Base-by-base conservation (phyloP, 164 flowering plant genomes). In the Akebia trifoliata region DNA sequence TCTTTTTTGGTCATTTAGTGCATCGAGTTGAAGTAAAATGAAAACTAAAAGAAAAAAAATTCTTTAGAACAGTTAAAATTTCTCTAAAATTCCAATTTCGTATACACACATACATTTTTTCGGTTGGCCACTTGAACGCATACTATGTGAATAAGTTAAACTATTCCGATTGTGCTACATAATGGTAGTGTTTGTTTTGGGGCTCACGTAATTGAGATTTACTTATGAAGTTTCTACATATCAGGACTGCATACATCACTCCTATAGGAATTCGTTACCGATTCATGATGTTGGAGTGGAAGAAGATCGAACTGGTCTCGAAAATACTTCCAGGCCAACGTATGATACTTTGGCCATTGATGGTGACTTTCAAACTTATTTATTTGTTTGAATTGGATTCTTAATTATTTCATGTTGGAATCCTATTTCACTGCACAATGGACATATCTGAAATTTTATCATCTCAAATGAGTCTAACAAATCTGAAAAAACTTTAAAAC, bases 211-310 rank as follows among this genome's bases (percentile, higher is more conserved):
- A 4, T 22, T 1, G 18, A 9, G 4, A 15, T 46, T 67, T 32
- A 38, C 45, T 57, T 32, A 46, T 74, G 52, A 44, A 25, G 21
- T 25, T 39, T 39, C 28, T 9, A 45, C 48, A 8, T 50, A 39
- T 39, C 75, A 92, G 98, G 94, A 84, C 14, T 85, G 92, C 67
- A 74, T 89, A 69, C 86, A 84, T 36, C 85, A 89, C 26, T 70
- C 86, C 1, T 85, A 80, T 58, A 65, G 81, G 59, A 79, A 59
- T 64, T 64, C 83, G 3, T 67, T 90, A 29, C 85, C 76, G 28
- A 73, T 87, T 70, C 90, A 84, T 31, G 54, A 49, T 66, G 84
- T 84, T 21, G 90, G 79, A 32, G 85, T 76, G 17, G 90, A 89
- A 52, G 90, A 81, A 39, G 95, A 86, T 66, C 86, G 72, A 50